A percentile compares a stretch with the other conserved stretches of the same genome.
These are phyloP conservation scores for Penicillium steckii DNA, from an alignment of 495 filamentous ascomycete species.

Conservation along the genomic window DNA sequence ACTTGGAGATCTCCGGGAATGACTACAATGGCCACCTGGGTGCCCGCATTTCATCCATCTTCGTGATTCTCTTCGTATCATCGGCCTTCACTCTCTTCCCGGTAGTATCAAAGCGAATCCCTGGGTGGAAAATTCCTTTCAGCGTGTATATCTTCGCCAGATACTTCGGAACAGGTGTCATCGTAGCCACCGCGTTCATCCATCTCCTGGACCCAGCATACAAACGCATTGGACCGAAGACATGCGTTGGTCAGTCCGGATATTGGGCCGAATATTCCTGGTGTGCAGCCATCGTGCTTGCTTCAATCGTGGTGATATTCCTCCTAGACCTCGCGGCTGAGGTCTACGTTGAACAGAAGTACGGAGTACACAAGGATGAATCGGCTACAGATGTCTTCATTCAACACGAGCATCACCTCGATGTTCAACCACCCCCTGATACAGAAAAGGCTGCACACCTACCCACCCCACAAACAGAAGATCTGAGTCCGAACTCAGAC, in stretches of 20 bases:
- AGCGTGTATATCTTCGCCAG: slow-evolving; percentile 68
- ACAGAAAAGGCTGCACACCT: not conserved
- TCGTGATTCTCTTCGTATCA: slow-evolving; percentile 39
- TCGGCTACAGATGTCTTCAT: slow-evolving; percentile 18
- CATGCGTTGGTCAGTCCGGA: slow-evolving; percentile 51
- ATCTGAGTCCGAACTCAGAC: not conserved
- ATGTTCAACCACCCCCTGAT: slow-evolving; percentile 3
- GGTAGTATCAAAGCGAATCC: slow-evolving; percentile 55
- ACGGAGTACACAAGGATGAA: slow-evolving; percentile 36
- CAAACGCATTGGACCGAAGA: slow-evolving; percentile 46
- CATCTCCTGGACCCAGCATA: slow-evolving; percentile 53
- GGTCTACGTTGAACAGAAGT: slow-evolving; percentile 50
- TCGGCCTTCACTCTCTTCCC: slow-evolving; percentile 57
- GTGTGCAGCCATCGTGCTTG: slow-evolving; percentile 36
- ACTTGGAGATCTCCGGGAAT: slow-evolving; percentile 27
- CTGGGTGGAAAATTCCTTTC: slow-evolving; percentile 55
- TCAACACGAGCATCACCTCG: slow-evolving; percentile 2
- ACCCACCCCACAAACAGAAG: not conserved
- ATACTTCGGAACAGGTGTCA: slow-evolving; percentile 70
- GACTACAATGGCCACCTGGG: slow-evolving; percentile 43
- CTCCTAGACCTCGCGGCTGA: slow-evolving; percentile 42
- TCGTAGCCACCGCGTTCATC: slow-evolving; percentile 67
- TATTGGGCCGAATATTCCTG: slow-evolving; percentile 44
- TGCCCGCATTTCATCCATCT: slow-evolving; percentile 39
- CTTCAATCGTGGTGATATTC: slow-evolving; percentile 32